A percentile compares a stretch with the other conserved stretches of the same genome.
These are phyloP conservation scores for Naganishia vishniacii DNA, from an alignment of 768 basidiomycete genomes.

Conservation along the genomic window DNA sequence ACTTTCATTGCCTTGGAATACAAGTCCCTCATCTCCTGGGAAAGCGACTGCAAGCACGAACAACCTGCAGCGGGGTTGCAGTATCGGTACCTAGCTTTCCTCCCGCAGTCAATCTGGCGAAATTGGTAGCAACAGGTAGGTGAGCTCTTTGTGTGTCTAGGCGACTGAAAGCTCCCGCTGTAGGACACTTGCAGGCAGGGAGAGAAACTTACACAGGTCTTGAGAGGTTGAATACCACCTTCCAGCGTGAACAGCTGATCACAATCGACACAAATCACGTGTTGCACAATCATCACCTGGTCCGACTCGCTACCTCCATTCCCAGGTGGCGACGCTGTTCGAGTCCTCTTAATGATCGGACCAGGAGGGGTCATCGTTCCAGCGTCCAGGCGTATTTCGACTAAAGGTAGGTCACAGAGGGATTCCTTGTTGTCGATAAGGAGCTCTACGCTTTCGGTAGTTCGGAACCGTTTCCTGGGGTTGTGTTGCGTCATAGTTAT, in stretches of 20 bases:
- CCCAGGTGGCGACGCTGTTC: too few species aligned
- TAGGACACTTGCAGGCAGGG: not conserved
- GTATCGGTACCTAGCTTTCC: not conserved
- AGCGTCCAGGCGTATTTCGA: too few species aligned
- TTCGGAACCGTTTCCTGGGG: too few species aligned
- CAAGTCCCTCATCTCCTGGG: not conserved
- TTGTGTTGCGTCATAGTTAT: too few species aligned
- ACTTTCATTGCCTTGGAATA: not conserved
- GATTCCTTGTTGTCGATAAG: too few species aligned
- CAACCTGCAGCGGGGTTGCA: conserved; percentile 2
- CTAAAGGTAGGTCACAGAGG: too few species aligned
- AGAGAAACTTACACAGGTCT: not conserved
- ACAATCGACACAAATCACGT: conserved; percentile 1
- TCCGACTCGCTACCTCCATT: too few species aligned
- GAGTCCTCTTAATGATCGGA: too few species aligned
- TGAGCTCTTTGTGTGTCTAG: not conserved
- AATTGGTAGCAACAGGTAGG: too few species aligned
- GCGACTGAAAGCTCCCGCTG: not conserved
- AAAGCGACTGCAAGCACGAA: not conserved
- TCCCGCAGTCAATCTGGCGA: conserved; percentile 9
- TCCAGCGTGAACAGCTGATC: conserved; percentile 7
- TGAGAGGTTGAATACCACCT: not conserved
- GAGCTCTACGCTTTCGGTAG: too few species aligned
- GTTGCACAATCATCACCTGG: not conserved
- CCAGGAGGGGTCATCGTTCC: too few species aligned